Conservation (phyloP, 1,284 basidiomycete species). For the Prillingera fragicola region DNA sequence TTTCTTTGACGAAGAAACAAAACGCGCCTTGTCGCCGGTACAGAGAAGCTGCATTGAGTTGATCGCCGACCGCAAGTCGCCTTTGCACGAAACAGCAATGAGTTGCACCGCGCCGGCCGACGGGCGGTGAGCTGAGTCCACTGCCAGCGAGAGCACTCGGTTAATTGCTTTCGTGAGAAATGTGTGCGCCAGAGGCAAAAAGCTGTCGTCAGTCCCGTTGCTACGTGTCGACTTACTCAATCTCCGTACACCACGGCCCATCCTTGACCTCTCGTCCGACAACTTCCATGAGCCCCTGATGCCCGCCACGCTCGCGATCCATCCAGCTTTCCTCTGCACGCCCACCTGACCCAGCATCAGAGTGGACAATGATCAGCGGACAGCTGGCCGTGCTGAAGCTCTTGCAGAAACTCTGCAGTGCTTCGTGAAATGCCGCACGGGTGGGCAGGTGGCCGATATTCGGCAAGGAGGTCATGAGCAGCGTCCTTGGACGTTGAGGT, state of each 20-base stretch:
- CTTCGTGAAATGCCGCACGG: conserved; percentile 67
- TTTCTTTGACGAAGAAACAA: conserved; percentile 13
- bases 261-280: conserved; percentile 59
- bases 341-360: conserved; percentile 70
- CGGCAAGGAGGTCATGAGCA: conserved; percentile 88
- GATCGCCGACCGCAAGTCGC: conserved; percentile 86
- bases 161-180: conserved; percentile 74
- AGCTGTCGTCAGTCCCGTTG: conserved; percentile 52
- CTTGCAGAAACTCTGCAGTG: conserved; percentile 58
- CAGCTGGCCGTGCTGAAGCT: conserved; percentile 44
- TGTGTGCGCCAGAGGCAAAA: conserved; percentile 85
- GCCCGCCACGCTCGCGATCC: conserved; percentile 49
- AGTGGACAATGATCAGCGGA: conserved; percentile 79
- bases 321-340: conserved; percentile 54
- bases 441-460: conserved; percentile 75
- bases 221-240: conserved; percentile 55
- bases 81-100: conserved; percentile 71
- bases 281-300: conserved; percentile 51
- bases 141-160: conserved; percentile 57
- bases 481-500: conserved; percentile 47
- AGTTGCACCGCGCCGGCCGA: conserved; percentile 64
- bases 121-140: conserved; percentile 45
- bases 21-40: conserved; percentile 9
- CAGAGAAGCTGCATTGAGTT: conserved; percentile 80
- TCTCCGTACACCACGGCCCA: conserved; percentile 63